phyloP scores from a whole-genome alignment of 2,329 filamentous ascomycete species.

The Thelonectria olida region DNA sequence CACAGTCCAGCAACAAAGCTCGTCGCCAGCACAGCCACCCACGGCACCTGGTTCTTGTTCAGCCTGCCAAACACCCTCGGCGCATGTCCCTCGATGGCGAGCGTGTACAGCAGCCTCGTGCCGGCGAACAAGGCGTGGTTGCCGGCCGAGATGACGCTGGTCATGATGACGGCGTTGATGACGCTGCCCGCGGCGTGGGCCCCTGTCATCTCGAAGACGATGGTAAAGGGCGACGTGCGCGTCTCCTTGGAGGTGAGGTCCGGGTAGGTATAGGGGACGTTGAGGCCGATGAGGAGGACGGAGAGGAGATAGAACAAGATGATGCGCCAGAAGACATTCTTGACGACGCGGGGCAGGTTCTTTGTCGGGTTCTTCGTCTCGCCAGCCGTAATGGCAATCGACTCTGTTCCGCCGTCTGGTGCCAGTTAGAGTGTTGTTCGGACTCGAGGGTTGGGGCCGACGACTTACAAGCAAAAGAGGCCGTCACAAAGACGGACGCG shows the following conservation, averaged over 20 bases:
- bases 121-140: conserved; percentile 50
- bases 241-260: conserved; percentile 44
- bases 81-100: conserved; percentile 58
- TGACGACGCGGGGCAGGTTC: conserved; percentile 69
- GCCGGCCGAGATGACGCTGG: conserved; percentile 49
- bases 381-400: conserved; percentile 72
- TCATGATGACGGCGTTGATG: conserved; percentile 66
- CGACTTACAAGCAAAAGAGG: conserved; percentile 64
- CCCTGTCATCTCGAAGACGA: conserved; percentile 68
- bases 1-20: conserved; percentile 67
- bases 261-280: conserved; percentile 63
- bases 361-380: conserved; percentile 71
- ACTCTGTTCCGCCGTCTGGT: conserved; percentile 63
- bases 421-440: neutral
- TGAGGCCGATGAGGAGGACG: conserved; percentile 60
- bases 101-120: conserved; percentile 47
- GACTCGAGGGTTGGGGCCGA: neutral
- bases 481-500: conserved; percentile 64
- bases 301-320: conserved; percentile 59
- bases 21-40: conserved; percentile 57
- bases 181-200: conserved; percentile 60
- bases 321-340: conserved; percentile 73
- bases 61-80: conserved; percentile 60
- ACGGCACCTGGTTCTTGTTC: conserved; percentile 48
- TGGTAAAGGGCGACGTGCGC: conserved; percentile 56